Base-by-base conservation (phyloP, 1,284 basidiomycete genomes). In the Spongispora temasekensis region DNA sequence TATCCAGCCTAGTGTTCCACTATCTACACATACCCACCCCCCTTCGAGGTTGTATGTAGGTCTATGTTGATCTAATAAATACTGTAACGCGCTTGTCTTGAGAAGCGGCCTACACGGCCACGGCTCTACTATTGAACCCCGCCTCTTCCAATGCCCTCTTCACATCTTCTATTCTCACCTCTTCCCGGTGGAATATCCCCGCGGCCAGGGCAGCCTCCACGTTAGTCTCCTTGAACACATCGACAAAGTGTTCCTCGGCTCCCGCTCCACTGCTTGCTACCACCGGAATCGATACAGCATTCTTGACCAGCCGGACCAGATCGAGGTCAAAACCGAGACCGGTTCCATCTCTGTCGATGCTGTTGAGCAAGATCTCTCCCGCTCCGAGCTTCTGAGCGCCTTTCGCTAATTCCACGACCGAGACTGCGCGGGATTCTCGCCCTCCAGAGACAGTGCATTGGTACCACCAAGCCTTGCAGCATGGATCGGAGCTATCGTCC, bases 391-490 rank as follows among this genome's bases (percentile, higher is more conserved):
- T 77, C 76, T 97, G 94, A 21, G 91, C 94, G 25, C 96, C 97
- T 55, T 86, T 82, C 2, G 94, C 95, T 21, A 99, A 87, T 77
- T 99, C 90, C 23, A 95, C 87, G 21, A 91, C 97, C 23, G 97
- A 97, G n/a, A 99, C 77, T 57, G 89, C 88, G n/a, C 95, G 85
- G 40, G 83, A 75, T 71, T 95, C 93, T 40, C 97, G 87, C 19
- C 97, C 97, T 53, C 97, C 97, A 7, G 91, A 93, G 57, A 98
- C 91, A 15, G 97, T 99, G 76, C 97, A 98, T 72, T 95, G 93
- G 77, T 99, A 99, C 97, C 97, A 99, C 95, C 97, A 98, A 51
- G 87, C 87, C 74, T 90, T 89, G 59, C 88, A 90, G 60, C 85
- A 78, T 67, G 90, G 90, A 58, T 77, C 81, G 42, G 75, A 72